Conservation (phyloP, 2,329 filamentous ascomycete genomes). For the Arthrobotrys iridis region DNA sequence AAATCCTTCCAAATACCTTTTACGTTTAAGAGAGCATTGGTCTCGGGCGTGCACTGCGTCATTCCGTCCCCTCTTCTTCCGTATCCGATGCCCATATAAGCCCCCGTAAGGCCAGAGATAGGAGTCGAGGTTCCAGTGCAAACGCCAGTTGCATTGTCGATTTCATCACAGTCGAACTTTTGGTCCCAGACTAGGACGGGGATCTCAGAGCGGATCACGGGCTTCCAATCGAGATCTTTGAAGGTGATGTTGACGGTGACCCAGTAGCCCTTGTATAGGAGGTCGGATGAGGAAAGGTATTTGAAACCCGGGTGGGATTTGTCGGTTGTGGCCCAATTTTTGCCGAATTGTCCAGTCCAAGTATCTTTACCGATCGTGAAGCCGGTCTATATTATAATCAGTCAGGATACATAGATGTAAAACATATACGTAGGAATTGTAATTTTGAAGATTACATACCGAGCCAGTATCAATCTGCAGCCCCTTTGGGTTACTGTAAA, state of each 20-base stretch:
- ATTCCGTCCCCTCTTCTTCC: conserved; percentile 19
- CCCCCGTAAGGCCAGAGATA: not conserved
- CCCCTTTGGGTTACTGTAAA: conserved; percentile 4
- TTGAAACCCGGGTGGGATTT: conserved; percentile 23
- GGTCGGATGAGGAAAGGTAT: conserved; percentile 38
- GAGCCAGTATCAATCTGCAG: conserved; percentile 28
- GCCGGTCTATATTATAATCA: conserved; percentile 15
- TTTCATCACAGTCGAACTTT: not conserved
- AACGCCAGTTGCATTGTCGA: conserved; percentile 10
- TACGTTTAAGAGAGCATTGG: conserved; percentile 25
- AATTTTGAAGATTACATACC: not conserved
- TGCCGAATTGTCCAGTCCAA: conserved; percentile 12
- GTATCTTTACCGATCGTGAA: conserved; percentile 29
- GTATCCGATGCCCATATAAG: conserved; percentile 35
- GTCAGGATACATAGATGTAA: not conserved
- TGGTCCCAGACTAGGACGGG: conserved; percentile 30
- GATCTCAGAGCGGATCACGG: conserved; percentile 7
- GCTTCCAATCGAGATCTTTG: conserved; percentile 14
- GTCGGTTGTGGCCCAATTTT: conserved; percentile 9
- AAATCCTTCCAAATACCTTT: conserved; percentile 12
- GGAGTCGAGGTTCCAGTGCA: not conserved
- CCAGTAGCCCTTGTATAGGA: conserved; percentile 41
- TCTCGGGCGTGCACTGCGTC: conserved; percentile 21
- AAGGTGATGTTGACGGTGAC: conserved; percentile 32
- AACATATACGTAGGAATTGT: not conserved